Percentiles rank a stretch among this genome's conserved stretches.
phyloP scores from a whole-genome alignment of 495 filamentous ascomycete genomes.

The Lichina pygmaea region DNA sequence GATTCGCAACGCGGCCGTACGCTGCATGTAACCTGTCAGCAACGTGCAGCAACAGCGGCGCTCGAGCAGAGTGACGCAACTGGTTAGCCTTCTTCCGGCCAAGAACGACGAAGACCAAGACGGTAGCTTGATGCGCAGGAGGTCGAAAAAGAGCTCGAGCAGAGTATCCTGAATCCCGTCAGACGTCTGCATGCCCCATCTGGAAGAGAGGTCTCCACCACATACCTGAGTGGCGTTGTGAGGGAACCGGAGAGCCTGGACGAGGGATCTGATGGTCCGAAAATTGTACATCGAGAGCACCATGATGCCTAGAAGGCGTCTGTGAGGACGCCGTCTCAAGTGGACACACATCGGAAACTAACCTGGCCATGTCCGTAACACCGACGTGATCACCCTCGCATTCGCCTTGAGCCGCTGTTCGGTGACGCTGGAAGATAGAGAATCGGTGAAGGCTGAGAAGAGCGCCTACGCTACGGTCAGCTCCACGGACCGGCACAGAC shows the following conservation, averaged over 20 bases:
- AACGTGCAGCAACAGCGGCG: not conserved
- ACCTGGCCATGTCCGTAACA: conserved; percentile 78
- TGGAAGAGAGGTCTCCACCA: conserved; percentile 7
- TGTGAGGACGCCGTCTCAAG: too few relatives aligned
- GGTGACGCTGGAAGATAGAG: conserved; percentile 31
- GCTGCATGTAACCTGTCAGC: conserved; percentile 10
- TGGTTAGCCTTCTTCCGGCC: conserved; percentile 75
- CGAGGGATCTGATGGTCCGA: conserved; percentile 52
- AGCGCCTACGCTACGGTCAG: conserved; percentile 22
- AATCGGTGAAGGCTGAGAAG: conserved; percentile 75
- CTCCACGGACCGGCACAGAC: not conserved
- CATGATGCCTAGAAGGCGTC: conserved; percentile 28
- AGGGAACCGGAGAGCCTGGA: conserved; percentile 51
- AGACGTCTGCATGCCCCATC: not conserved
- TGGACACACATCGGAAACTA: not conserved
- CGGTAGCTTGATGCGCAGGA: conserved; percentile 79
- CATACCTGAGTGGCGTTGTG: conserved; percentile 36
- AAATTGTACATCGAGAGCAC: conserved; percentile 65
- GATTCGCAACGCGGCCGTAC: conserved; percentile 72
- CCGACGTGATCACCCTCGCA: conserved; percentile 60
- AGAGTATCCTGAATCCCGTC: conserved; percentile 13
- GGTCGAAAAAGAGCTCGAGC: conserved; percentile 69
- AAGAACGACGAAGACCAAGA: conserved; percentile 93
- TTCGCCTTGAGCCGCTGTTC: conserved; percentile 62
- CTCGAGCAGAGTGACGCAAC: not conserved